Evolutionary conservation across 192 early-diverging fungal genomes (phyloP).

Genomic region (Coemansia sp.): DNA sequence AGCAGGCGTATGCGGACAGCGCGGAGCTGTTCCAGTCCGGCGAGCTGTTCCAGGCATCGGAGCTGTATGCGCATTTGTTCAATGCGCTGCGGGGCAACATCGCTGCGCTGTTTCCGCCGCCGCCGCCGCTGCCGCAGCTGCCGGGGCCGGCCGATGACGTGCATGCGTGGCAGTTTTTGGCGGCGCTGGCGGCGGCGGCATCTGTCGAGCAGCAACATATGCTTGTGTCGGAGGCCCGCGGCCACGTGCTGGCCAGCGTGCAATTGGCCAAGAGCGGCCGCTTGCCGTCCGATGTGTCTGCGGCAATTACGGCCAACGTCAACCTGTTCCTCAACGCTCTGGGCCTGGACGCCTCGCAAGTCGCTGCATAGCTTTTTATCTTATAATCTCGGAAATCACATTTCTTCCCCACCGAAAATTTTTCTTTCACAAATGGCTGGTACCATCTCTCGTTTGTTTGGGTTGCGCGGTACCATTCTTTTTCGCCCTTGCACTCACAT

Average conservation of each 20-base stretch:
- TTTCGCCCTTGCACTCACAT: background rate
- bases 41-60: constrained; percentile 57
- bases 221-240: constrained; percentile 87
- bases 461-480: background rate
- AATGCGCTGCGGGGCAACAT: constrained; percentile 72
- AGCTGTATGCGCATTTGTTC: constrained; percentile 85
- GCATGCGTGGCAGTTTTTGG: constrained; percentile 98
- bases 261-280: constrained; percentile 62
- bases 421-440: constrained; percentile 1
- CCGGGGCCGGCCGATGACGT: constrained; percentile 65
- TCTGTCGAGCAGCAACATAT: constrained; percentile 92
- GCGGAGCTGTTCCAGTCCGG: constrained; percentile 19
- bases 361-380: constrained; percentile 8
- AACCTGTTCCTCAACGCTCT: constrained; percentile 96
- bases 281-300: constrained; percentile 59
- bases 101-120: constrained; percentile 63
- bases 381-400: background rate
- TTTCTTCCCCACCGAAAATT: background rate
- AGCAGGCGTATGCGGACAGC: constrained; percentile 51
- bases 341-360: constrained; percentile 71
- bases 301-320: constrained; percentile 74
- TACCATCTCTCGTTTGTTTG: background rate
- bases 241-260: constrained; percentile 76
- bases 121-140: constrained; percentile 42
- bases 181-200: constrained; percentile 91